Conservation (phyloP, 768 basidiomycete genomes). For the Xerocomellus amylosporus region DNA sequence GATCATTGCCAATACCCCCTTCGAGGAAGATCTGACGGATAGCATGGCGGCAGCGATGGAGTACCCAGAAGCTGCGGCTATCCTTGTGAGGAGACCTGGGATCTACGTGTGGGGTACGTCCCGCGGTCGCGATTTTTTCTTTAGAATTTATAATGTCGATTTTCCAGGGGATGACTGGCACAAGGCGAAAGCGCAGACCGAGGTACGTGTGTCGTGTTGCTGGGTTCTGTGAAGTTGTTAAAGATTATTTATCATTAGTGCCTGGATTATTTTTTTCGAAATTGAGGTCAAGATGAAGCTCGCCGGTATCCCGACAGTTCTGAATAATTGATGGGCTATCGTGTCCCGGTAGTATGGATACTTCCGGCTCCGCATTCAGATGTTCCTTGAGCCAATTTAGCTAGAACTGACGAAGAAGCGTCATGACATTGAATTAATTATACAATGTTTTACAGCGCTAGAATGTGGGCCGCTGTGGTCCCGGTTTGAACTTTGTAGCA, state of each 20-base stretch:
- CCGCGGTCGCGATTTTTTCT: not conserved
- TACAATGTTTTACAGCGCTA: not conserved
- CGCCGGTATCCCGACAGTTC: slow-evolving; percentile 53
- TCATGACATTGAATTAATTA: not conserved
- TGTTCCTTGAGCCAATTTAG: not conserved
- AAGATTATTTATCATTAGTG: slow-evolving; percentile 45
- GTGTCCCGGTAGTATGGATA: not conserved
- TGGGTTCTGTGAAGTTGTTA: not conserved
- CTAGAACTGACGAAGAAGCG: not conserved
- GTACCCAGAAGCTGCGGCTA: slow-evolving; percentile 74
- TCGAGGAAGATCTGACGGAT: slow-evolving; percentile 85
- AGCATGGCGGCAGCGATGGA: slow-evolving; percentile 88
- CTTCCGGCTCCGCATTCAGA: not conserved
- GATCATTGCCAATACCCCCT: slow-evolving; percentile 89
- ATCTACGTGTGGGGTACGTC: slow-evolving; percentile 81
- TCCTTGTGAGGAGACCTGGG: slow-evolving; percentile 77
- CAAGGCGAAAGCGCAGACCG: slow-evolving; percentile 86
- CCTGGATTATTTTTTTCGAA: slow-evolving; percentile 88
- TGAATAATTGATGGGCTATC: slow-evolving; percentile 17
- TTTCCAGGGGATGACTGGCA: slow-evolving; percentile 68
- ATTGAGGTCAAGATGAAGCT: slow-evolving; percentile 80
- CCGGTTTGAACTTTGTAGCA: not conserved
- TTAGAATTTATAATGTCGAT: slow-evolving; percentile 5
- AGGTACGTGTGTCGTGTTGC: slow-evolving; percentile 41
- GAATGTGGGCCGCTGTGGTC: not conserved